Evolutionary conservation across 176 grass and related monocot genomes (phyloP), one percentile per base, ranked within the genome.

Genomic region (Ensete ventricosum): DNA sequence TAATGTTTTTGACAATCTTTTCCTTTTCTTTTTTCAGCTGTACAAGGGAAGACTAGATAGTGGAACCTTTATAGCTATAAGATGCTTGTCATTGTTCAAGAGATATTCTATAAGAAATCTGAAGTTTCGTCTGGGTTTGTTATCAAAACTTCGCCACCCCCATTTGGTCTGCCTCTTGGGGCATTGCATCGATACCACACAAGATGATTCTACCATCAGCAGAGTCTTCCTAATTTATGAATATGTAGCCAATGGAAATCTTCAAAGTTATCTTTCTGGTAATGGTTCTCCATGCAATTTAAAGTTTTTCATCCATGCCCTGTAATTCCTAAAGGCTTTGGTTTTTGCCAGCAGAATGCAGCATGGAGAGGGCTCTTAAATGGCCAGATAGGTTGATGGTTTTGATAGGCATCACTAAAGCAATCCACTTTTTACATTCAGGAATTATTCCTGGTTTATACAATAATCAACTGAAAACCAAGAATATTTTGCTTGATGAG

Each of bases 11-110:
- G 34, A 43, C 34, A 43, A 43, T 43, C 34, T 71, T 88, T 50
- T 53, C 83, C 34, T 43, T 0, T 43, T 43, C 34, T 43, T 5
- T 43, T 81, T 93, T 78, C 90, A 97, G 94, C 68, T 97, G 34
- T 97, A 97, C 85, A 97, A 85, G 82, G 94, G 94, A n/a, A 93
- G 87, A 79, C 71, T 93, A 75, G 94, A 93, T 53, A 97, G 93
- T 74, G 94, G 88, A 34, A 87, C 84, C 24, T 69, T 92, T 64
- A 75, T 97, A 79, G 90, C 84, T 29, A 91, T 97, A 87, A 88
- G 94, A 85, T 97, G 94, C 78, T 82, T 97, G 85, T 66, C 88
- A 80, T 64, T 97, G 72, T 89, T 87, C 81, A 87, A 93, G 26
- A 78, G 80, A 67, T 83, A 97, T 80, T 93, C 94, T 54, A 93